Conservation (phyloP, 441 rosid genomes). For the Populus hybrid region DNA sequence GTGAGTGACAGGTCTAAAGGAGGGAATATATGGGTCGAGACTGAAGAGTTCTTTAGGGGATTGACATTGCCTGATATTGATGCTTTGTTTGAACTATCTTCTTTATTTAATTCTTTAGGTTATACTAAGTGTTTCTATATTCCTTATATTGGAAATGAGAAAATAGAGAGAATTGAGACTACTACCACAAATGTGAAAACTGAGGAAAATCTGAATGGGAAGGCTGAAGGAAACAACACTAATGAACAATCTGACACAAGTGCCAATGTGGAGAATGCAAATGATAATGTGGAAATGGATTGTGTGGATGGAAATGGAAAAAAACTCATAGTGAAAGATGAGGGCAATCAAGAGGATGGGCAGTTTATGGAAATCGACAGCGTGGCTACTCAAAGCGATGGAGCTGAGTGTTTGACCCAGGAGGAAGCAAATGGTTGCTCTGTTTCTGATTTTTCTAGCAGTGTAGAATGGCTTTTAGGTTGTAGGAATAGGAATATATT, state of each 20-base stretch:
- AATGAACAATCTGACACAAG: background rate
- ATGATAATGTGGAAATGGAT: slow-evolving; percentile 7
- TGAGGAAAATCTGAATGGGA: background rate
- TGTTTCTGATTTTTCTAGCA: slow-evolving; percentile 31
- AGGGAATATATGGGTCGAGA: slow-evolving; percentile 71
- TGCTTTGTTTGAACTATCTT: slow-evolving; percentile 46
- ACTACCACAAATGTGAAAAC: background rate
- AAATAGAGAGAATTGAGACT: slow-evolving; percentile 7
- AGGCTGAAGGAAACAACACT: background rate
- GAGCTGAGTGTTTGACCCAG: slow-evolving; percentile 16
- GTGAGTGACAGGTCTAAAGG: slow-evolving; percentile 53
- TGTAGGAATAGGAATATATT: slow-evolving; percentile 69
- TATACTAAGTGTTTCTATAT: slow-evolving; percentile 41
- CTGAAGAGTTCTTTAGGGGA: slow-evolving; percentile 75
- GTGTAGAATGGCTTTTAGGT: slow-evolving; percentile 89
- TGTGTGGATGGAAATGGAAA: slow-evolving; percentile 19
- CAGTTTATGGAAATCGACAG: slow-evolving; percentile 45
- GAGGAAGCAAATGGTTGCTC: slow-evolving; percentile 34
- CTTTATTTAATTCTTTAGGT: slow-evolving; percentile 49
- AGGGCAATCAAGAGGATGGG: slow-evolving; percentile 30
- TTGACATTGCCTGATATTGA: slow-evolving; percentile 73
- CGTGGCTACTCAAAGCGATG: slow-evolving; percentile 7
- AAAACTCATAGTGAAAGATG: slow-evolving; percentile 19
- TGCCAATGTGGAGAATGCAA: background rate
- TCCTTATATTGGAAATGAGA: slow-evolving; percentile 41